Base-by-base conservation (phyloP, 805 yeast genomes). In the Sungouiella blattae region DNA sequence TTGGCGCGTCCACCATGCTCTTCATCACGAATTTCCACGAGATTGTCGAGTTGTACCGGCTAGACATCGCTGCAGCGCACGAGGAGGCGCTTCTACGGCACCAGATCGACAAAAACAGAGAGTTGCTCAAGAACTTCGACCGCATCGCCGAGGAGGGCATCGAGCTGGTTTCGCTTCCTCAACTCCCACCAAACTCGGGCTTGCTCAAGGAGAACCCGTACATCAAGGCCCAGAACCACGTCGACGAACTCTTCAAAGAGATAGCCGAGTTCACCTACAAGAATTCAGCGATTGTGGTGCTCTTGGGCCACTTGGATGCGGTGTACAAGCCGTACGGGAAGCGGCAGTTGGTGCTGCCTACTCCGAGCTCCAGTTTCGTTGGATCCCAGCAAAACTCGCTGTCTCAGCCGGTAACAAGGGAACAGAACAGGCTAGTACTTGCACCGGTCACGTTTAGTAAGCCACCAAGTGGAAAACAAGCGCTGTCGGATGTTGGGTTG, bases 21-120 rank as follows among this genome's bases (percentile, higher is more conserved):
- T 34, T 66, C 2, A 36, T 65, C 15, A 46, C 58, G 23, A 55
- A 56, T 26, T 55, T 64, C 41, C 69, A 65, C 41, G 69, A 66
- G 21, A 23, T 58, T 16, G 28, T 63, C 4, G 71, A 67, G 27
- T 39, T 55, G 16, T 67, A 66, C 40, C 55, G 53, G 22, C 46
- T 58, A 18, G 67, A 67, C 37, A 34, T 64, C 4, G 44, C 61
- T 1, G 50, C 64, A 1, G 39, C 55, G 11, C 55, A 66, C 35
- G 69, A 66, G 44, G 64, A 62, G 30, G 26, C 50, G 1, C 39
- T 67, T 11, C 44, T 65, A 8, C 55, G 55, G 32, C 53, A 53
- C 35, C 68, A 64, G 31, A 49, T 61, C 13, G 55, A 49, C 13
- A 51, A 55, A 28, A 54, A 62, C 35, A 23, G 44, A 6, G 33